Conservation (phyloP, 352 stramenopile genomes). For the Globisporangium nunn region DNA sequence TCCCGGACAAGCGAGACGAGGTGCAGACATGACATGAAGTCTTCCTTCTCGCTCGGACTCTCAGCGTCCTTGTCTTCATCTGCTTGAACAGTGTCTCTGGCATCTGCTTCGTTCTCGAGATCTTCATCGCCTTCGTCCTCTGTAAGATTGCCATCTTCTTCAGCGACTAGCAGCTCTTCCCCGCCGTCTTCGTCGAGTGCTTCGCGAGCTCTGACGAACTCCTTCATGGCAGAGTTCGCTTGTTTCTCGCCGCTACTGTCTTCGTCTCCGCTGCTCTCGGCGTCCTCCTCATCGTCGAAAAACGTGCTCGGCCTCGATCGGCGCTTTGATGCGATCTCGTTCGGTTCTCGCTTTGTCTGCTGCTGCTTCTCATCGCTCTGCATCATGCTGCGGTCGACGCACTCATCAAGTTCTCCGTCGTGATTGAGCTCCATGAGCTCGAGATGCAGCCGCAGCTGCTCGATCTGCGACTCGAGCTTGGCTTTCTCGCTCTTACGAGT, state of each 20-base stretch:
- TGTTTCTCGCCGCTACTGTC: constrained; percentile 13
- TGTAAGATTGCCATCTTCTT: neutral
- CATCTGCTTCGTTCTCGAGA: constrained; percentile 1
- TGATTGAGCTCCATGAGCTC: constrained; percentile 36
- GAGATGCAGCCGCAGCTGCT: constrained; percentile 48
- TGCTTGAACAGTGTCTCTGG: constrained; percentile 1
- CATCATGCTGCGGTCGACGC: neutral
- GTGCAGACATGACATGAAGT: constrained; percentile 28
- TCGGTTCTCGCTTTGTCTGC: neutral
- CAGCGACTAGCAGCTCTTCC: neutral
- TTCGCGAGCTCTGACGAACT: neutral
- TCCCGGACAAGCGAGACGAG: constrained; percentile 35
- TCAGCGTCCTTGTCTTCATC: constrained; percentile 16
- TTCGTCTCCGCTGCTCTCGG: constrained; percentile 16
- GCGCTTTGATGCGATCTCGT: constrained; percentile 6
- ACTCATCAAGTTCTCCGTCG: constrained; percentile 1
- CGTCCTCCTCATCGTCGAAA: constrained; percentile 14
- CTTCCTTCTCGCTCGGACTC: constrained; percentile 26
- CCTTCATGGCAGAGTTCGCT: neutral
- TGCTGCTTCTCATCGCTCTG: constrained; percentile 7
- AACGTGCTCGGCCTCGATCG: constrained; percentile 1
- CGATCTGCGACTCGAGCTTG: constrained; percentile 49
- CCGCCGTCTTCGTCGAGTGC: constrained; percentile 4
- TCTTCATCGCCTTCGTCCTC: constrained; percentile 9
- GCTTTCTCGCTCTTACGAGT: constrained; percentile 33